Base-by-base conservation (phyloP, 1,284 basidiomycete species). In the Phenoliferia sp. region DNA sequence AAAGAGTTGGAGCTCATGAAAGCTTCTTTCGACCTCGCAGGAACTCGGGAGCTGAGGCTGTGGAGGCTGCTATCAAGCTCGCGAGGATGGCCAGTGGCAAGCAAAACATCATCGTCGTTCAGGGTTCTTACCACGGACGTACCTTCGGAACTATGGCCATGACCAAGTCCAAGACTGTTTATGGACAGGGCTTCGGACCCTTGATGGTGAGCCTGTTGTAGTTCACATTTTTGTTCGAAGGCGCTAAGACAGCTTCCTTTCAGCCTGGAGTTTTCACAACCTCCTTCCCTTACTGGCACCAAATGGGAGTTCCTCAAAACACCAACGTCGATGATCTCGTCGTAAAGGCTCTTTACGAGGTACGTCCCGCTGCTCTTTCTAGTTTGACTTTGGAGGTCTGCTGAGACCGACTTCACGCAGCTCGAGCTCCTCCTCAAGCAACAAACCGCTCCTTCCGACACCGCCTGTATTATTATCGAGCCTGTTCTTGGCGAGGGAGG, bases 221-320 rank as follows among this genome's bases (percentile, higher is more conserved):
- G 84, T 78, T 54, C 58, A 55, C 10, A 10, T 16, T 16, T 59
- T 44, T 62, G 4, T 12, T 44, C 39, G 39, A 17, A 3, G 35
- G 36, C 1, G 17, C 2, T 10, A 12, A 32, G 50, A 1, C 19
- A 54, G 35, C 44, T 17, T 9, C 31, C 35, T 7, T 4, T 39
- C 76, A 93, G 91, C 90, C 90, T 44, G 91, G 93, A 12, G 89
- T 90, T 5, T 93, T 87, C 80, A 83, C 86, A 0, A 85, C 87
- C 10, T 86, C 92, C 0, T 99, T 86, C 84, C 95, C 94, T 0
- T 98, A 89, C 83, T 97, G 93, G 90, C 91, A 96, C 79, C 90
- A 94, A 76, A 82, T 88, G 69, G 88, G 87, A 59, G 78, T 90
- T 4, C 80, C 86, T 1, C 82, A 84, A 3, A 81, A 82, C 35